These are phyloP conservation scores for Postia placenta DNA, from an alignment of 768 basidiomycete genomes.

Conservation along the genomic window DNA sequence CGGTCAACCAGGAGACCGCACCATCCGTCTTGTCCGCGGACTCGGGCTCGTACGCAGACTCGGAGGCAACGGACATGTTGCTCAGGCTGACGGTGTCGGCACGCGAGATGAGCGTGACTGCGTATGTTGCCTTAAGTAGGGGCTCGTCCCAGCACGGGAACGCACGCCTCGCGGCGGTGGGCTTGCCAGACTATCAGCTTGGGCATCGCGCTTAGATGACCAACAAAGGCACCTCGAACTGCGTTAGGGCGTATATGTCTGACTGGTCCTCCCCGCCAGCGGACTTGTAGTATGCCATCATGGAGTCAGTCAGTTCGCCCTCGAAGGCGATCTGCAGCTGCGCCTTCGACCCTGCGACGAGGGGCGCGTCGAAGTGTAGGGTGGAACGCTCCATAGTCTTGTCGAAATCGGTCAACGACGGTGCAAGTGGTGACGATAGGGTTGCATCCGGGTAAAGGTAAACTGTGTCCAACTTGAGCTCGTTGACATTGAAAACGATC, in stretches of 20 bases:
- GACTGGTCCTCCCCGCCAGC: conserved; percentile 56
- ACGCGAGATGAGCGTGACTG: conserved; percentile 72
- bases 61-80: conserved; percentile 80
- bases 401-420: conserved; percentile 48
- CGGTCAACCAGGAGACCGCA: no score
- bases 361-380: conserved; percentile 46
- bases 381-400: conserved; percentile 57
- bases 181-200: no score
- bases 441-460: conserved; percentile 46
- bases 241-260: conserved; percentile 73
- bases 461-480: conserved; percentile 52
- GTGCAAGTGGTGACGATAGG: conserved; percentile 40
- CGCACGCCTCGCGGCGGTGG: conserved; percentile 77
- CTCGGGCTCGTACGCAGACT: conserved; percentile 38
- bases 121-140: conserved; percentile 77
- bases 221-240: conserved; percentile 84
- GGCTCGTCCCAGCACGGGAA: conserved; percentile 96
- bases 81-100: conserved; percentile 68
- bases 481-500: conserved; percentile 60
- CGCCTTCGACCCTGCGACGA: conserved; percentile 65
- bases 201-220: no score
- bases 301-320: conserved; percentile 56
- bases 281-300: conserved; percentile 83
- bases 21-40: conserved; percentile 5
- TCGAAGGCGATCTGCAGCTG: conserved; percentile 65